These are phyloP conservation scores for Penicillium subrubescens DNA, from an alignment of 495 filamentous ascomycete species.

Conservation along the genomic window DNA sequence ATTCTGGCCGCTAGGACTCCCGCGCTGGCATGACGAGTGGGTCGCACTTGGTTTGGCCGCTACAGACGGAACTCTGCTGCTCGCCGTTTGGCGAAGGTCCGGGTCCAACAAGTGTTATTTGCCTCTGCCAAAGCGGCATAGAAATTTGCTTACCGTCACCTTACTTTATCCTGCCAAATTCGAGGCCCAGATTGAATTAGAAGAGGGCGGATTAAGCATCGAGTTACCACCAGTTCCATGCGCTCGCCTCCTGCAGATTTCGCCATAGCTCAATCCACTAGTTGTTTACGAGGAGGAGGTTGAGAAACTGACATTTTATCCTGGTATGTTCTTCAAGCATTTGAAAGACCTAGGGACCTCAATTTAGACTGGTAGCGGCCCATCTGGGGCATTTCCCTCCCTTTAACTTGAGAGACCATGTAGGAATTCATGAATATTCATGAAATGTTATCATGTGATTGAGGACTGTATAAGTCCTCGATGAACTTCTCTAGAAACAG, in stretches of 20 bases:
- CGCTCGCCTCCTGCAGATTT: background rate
- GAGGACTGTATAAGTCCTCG: no score
- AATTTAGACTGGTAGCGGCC: no score
- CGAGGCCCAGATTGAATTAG: background rate
- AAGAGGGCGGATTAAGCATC: background rate
- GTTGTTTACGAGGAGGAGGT: background rate
- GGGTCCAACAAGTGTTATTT: background rate
- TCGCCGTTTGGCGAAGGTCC: background rate
- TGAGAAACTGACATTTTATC: background rate
- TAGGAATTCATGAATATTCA: no score
- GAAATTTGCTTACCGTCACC: background rate
- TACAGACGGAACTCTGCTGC: background rate
- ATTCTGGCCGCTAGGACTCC: background rate
- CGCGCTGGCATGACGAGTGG: background rate
- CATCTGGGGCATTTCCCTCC: no score
- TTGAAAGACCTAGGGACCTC: no score
- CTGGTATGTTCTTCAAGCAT: background rate
- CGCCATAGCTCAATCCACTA: background rate
- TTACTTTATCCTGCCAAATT: background rate
- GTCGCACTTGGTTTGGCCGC: background rate
- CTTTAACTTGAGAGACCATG: no score
- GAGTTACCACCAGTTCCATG: background rate
- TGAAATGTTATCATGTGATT: no score
- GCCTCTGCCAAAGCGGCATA: background rate
- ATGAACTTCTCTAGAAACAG: no score